Percentiles rank a stretch among this genome's conserved stretches.
These are phyloP conservation scores for Tillandsia fasciculata DNA, from an alignment of 176 grass and related monocot genomes.

Conservation along the genomic window DNA sequence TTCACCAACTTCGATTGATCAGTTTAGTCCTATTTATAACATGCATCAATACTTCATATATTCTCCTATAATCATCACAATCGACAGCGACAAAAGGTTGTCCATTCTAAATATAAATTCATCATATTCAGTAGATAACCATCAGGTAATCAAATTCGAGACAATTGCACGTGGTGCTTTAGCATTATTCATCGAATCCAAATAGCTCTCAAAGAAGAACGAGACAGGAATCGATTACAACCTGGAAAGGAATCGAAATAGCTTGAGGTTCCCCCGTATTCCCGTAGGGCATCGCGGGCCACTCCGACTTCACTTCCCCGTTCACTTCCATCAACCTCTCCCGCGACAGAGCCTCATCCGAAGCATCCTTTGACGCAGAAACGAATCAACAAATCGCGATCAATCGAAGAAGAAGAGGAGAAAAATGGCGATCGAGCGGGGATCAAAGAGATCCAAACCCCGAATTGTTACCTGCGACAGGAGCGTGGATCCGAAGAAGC, in stretches of 20 bases:
- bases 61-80: background rate
- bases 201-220: background rate
- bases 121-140: background rate
- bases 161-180: background rate
- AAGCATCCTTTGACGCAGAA: conserved; percentile 4
- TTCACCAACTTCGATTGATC: background rate
- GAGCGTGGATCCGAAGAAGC: conserved; percentile 68
- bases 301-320: conserved; percentile 40
- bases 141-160: background rate
- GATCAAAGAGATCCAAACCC: background rate
- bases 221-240: background rate
- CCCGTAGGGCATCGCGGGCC: conserved; percentile 52
- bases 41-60: too few species aligned
- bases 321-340: conserved; percentile 28
- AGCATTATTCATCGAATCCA: background rate
- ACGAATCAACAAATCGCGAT: conserved; percentile 23
- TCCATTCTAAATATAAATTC: background rate
- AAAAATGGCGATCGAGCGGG: conserved; percentile 4
- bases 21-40: background rate
- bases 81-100: background rate
- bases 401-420: background rate
- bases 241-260: conserved; percentile 59
- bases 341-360: conserved; percentile 28
- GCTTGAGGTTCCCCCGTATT: conserved; percentile 41
- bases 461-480: conserved; percentile 41